Percentiles rank a stretch among this genome's conserved stretches.
phyloP scores from a whole-genome alignment of 1,284 basidiomycete species.

The Apiotrichum laibachii region DNA sequence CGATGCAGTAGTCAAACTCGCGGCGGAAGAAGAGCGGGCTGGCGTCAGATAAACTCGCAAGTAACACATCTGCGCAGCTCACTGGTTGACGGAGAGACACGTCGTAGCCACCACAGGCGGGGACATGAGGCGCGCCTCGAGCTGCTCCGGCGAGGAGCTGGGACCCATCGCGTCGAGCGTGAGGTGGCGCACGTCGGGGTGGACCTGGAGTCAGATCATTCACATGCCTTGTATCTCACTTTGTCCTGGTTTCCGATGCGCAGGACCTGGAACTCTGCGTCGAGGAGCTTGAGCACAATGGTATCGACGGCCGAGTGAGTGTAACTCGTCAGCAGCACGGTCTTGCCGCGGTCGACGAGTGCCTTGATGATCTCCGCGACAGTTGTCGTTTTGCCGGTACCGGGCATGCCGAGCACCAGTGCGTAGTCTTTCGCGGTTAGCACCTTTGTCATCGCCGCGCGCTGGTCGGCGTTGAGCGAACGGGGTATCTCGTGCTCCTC shows the following conservation, averaged over 20 bases:
- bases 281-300: conserved; percentile 76
- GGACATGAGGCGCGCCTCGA: conserved; percentile 73
- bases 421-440: conserved; percentile 84
- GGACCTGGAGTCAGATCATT: conserved; percentile 58
- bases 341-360: conserved; percentile 77
- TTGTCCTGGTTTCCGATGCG: conserved; percentile 89
- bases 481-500: conserved; percentile 32
- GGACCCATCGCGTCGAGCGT: conserved; percentile 61
- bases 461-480: conserved; percentile 72
- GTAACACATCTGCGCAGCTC: conserved; percentile 43
- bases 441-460: conserved; percentile 68
- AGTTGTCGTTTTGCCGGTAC: conserved; percentile 96
- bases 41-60: conserved; percentile 8
- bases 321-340: conserved; percentile 83
- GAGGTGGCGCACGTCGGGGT: conserved; percentile 70
- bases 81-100: conserved; percentile 90
- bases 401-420: conserved; percentile 93
- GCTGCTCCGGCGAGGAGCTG: conserved; percentile 66
- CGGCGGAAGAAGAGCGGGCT: conserved; percentile 81
- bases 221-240: too few species aligned
- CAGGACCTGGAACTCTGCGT: conserved; percentile 68
- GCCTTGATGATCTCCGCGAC: conserved; percentile 82
- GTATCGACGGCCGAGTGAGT: conserved; percentile 98
- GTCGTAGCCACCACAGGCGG: conserved; percentile 96
- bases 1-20: conserved; percentile 93